Evolutionary conservation across 164 flowering plant genomes (phyloP), one percentile per base, ranked within the genome.

Genomic region (Vitis labrusca): DNA sequence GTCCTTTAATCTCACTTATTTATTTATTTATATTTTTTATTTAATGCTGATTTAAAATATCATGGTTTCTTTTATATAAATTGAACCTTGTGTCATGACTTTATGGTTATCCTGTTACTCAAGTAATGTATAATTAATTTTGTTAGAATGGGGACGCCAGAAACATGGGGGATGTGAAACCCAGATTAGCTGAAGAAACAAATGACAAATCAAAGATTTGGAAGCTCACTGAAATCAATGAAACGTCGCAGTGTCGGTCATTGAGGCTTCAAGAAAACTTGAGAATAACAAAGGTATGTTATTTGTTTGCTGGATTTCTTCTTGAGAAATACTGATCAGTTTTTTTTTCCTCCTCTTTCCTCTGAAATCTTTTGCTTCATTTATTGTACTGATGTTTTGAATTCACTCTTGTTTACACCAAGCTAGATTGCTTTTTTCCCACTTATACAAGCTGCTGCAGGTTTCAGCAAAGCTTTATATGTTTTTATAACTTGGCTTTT

Each of bases 161-260:
- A 65, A 86, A 60, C 68, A 48, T 86, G 84, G 88, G 68, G 17
- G 94, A 90, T 76, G 83, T 87, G 66, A 90, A 90, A 73, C 89
- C 95, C 55, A 82, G 88, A 77, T 61, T 90, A 29, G 52, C 74
- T 60, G 95, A 88, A 69, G 95, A 90, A 73, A 62, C 79, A 13
- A 78, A 83, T 75, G 95, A 90, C 62, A 90, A 90, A 73, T 83
- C 95, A 16, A 90, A 88, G 82, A 80, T 88, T 62, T 90, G 92
- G 95, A 88, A 90, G 79, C 89, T 90, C 57, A 81, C 89, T 53
- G 95, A 90, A 75, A 84, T 90, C 55, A 87, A 62, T 71, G 95
- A 88, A 70, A 84, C 79, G 7, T 78, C 86, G 32, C 92, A 90
- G 30, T 88, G 89, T 66, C 83, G 92, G 32, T 81, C 90, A 60